Base-by-base conservation (phyloP, 192 early-diverging fungal genomes). In the Lobosporangium transversale region DNA sequence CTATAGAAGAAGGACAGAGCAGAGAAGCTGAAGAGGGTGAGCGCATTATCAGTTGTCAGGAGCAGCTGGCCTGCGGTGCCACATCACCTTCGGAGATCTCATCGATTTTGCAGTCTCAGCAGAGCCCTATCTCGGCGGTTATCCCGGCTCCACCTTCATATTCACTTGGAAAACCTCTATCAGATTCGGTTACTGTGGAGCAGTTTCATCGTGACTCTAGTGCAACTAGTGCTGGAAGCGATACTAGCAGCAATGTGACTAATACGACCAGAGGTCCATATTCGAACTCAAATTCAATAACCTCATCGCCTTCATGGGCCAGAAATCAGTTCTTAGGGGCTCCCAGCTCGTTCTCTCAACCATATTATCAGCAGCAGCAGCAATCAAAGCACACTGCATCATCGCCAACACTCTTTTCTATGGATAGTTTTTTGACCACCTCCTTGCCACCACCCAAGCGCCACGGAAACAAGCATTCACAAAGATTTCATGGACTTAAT, bases 361-460 rank as follows among this genome's bases (percentile, higher is more conserved):
- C n/a, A n/a, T n/a, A n/a, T n/a, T n/a, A n/a, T n/a, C n/a, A n/a
- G n/a, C n/a, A n/a, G n/a, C n/a, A n/a, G n/a, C n/a, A n/a, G n/a
- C n/a, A n/a, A 45, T 9, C 15, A 15, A 45, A 20, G 4, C 15
- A 14, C 44, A 4, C 44, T 45, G 44, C 15, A 15, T 45, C 14
- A 45, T 9, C 44, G 44, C 44, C n/a, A n/a, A n/a, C n/a, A n/a
- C n/a, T n/a, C n/a, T n/a, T n/a, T n/a, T n/a, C n/a, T n/a, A n/a
- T n/a, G n/a, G n/a, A 52, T 15, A 52, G 61, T 17, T 56, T 40
- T 18, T 40, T 40, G n/a, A 32, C 58, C 8, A 35, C 29, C 12
- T 75, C 71, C 1, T 10, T 75, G 2, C 71, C 58, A 2, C 71
- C 71, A 42, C 71, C 71, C 7, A 75, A 61, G 18, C 62, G 71